Conservation (phyloP, 1,284 basidiomycete genomes). For the Sanghuangporus weigelae region DNA sequence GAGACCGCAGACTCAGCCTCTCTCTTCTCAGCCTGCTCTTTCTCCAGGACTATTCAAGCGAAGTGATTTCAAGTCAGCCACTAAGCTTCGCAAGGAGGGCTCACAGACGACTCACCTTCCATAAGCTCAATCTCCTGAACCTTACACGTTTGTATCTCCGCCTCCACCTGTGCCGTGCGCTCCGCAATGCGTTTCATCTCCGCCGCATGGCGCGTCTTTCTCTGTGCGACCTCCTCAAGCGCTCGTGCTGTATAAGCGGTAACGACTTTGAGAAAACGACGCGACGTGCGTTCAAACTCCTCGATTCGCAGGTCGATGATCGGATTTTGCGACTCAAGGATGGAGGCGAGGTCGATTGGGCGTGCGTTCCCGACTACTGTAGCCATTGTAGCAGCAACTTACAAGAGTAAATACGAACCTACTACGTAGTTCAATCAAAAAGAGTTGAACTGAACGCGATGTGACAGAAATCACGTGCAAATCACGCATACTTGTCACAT, state of each 20-base stretch:
- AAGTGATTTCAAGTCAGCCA: not conserved
- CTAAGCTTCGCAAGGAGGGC: too few species aligned
- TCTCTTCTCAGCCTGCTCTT: slow-evolving; percentile 65
- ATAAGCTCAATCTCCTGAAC: slow-evolving; percentile 68
- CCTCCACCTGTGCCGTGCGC: slow-evolving; percentile 49
- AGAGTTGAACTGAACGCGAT: not conserved
- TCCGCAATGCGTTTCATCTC: slow-evolving; percentile 59
- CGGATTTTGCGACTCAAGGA: slow-evolving; percentile 52
- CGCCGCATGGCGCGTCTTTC: slow-evolving; percentile 46
- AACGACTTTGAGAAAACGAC: slow-evolving; percentile 65
- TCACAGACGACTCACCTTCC: slow-evolving; percentile 36
- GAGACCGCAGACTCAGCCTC: slow-evolving; percentile 60
- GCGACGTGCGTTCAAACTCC: slow-evolving; percentile 57
- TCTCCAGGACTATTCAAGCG: slow-evolving; percentile 47
- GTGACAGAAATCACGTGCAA: not conserved
- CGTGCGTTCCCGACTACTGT: slow-evolving; percentile 44
- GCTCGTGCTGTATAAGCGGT: slow-evolving; percentile 62
- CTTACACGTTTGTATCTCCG: slow-evolving; percentile 67
- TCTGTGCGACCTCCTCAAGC: slow-evolving; percentile 55
- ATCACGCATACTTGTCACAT: not conserved
- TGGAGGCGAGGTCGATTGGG: slow-evolving; percentile 55
- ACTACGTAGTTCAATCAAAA: too few species aligned
- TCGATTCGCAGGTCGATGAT: slow-evolving; percentile 60
- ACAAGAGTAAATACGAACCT: not conserved
- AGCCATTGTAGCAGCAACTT: not conserved